Evolutionary conservation across 2,329 filamentous ascomycete genomes (phyloP), one percentile per base, ranked within the genome.

Genomic region (Pestalotiopsis sp.): DNA sequence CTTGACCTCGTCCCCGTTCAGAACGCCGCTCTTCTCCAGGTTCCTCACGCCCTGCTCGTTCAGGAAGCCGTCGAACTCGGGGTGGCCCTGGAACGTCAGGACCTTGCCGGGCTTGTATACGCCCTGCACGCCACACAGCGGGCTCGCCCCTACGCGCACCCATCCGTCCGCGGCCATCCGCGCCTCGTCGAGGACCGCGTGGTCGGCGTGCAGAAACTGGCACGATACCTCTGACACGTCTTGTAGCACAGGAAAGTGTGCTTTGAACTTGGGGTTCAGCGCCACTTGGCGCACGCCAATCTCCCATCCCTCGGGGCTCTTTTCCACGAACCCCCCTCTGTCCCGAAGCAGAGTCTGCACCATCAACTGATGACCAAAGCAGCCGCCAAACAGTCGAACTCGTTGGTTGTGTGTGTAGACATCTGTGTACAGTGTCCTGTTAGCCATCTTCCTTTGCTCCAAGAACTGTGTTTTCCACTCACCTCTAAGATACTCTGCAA

Each of bases 361-460:
- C 24, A 68, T 61, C 22, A 68, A 14, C 56, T 68, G 66, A 24
- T 68, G 66, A 11, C 66, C 66, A 20, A 68, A 68, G 40, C 66
- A 68, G 55, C 66, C 61, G 30, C 66, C 66, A 17, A 68, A 68
- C 5, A 68, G 57, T 26, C 56, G 44, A 30, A 68, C 57, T 30
- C 58, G 57, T 26, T 63, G 64, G 17, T 60, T 17, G 10, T 65
- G 59, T 30, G 52, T 55, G 35, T 68, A 66, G 30, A 68, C 66
- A 17, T 60, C 64, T 66, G 30, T 17, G 9, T n/a, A 35, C 1
- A 3, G 24, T n/a, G 2, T 26, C 2, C 1, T 24, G n/a, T 35
- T 35, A 35, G 6, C 40, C 17, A 14, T 17, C 40, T 44, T 4
- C 4, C 17, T 17, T 44, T 44, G 40, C 17, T 44, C 2, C 2